Percentiles rank a stretch among this genome's conserved stretches.
phyloP scores from a whole-genome alignment of 345 rosid species.

The Eucalyptus melliodora region DNA sequence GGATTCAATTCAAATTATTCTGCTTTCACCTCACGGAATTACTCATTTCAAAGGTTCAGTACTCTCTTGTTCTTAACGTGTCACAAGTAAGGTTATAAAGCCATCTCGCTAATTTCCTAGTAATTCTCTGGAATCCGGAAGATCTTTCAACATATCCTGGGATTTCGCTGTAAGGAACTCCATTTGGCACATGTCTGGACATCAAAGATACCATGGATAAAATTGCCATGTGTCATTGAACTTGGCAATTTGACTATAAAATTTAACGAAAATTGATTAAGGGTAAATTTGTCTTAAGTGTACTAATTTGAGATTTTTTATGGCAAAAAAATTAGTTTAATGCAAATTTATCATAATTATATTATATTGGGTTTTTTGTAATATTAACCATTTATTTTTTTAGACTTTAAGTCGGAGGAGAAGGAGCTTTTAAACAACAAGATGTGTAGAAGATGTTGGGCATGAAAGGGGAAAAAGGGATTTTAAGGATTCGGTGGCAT shows the following conservation, averaged over 20 bases:
- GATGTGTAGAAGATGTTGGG: not conserved
- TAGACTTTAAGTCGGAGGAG: not conserved
- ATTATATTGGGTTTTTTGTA: no score
- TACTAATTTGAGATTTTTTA: no score
- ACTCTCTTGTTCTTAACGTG: not conserved
- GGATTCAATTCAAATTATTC: not conserved
- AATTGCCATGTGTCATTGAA: no score
- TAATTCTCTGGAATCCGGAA: not conserved
- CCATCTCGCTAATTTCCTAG: not conserved
- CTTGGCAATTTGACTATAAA: no score
- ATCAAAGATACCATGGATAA: not conserved
- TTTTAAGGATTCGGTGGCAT: not conserved
- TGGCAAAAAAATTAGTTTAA: no score
- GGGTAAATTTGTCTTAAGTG: rapidly evolving
- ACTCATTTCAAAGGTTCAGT: not conserved
- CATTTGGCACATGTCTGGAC: not conserved
- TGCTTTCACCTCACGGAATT: not conserved
- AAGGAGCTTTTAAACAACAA: not conserved
- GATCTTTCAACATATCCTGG: not conserved
- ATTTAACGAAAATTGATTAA: no score
- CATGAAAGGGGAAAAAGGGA: not conserved
- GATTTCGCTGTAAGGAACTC: not conserved
- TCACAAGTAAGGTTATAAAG: not conserved
- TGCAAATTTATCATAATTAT: no score
- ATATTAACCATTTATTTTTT: no score